Conservation (phyloP, 495 filamentous ascomycete genomes). For the Trichodelitschia bisporula region DNA sequence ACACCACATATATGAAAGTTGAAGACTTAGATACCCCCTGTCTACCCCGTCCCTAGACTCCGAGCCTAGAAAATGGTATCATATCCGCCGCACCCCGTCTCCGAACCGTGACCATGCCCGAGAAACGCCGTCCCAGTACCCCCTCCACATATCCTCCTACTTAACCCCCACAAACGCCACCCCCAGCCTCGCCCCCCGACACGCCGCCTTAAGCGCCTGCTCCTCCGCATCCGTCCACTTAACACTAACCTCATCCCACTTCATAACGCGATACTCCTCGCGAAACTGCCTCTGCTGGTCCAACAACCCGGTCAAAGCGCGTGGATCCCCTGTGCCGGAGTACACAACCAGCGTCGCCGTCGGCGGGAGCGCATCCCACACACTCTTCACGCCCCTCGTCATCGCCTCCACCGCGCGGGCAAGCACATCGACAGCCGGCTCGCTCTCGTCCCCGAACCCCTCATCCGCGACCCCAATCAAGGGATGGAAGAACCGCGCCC, state of each 20-base stretch:
- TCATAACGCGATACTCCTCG: constrained; percentile 49
- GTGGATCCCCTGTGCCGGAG: constrained; percentile 69
- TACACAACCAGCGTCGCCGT: constrained; percentile 79
- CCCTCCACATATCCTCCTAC: constrained; percentile 16
- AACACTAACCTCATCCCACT: constrained; percentile 70
- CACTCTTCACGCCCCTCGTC: constrained; percentile 31
- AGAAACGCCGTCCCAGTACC: constrained; percentile 4
- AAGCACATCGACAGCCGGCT: constrained; percentile 13
- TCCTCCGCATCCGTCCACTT: constrained; percentile 84
- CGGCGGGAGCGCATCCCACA: constrained; percentile 52
- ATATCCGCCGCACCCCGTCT: too few species aligned
- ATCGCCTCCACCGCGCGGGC: constrained; percentile 22
- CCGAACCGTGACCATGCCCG: constrained; percentile 2
- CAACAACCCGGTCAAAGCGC: constrained; percentile 49
- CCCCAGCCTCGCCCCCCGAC: constrained; percentile 43
- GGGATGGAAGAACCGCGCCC: too few species aligned
- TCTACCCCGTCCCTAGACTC: too few species aligned
- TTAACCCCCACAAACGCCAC: constrained; percentile 69
- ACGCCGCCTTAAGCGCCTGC: constrained; percentile 48
- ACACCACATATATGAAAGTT: too few species aligned
- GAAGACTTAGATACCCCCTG: too few species aligned
- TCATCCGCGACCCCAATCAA: not conserved
- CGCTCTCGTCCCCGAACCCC: constrained; percentile 5
- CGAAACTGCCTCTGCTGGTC: constrained; percentile 46
- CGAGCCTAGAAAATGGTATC: too few species aligned